Base-by-base conservation (phyloP, 2,329 filamentous ascomycete species). In the Amauroascus verrucosus region DNA sequence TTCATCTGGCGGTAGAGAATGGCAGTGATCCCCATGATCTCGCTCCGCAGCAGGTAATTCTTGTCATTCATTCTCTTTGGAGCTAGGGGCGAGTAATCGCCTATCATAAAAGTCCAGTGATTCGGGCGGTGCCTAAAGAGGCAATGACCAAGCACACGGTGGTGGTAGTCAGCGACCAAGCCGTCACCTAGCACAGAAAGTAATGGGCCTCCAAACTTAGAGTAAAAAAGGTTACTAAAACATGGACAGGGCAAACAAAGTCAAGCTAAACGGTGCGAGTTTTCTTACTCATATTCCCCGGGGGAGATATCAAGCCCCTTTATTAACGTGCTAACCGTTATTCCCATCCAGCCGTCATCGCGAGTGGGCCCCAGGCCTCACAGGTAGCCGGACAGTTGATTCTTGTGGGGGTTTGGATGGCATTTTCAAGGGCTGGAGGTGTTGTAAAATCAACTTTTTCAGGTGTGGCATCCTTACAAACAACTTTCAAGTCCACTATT, bases 1-100 rank as follows among this genome's bases (percentile, higher is more conserved):
- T 58, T 41, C 56, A 58, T 54, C 52, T 58, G 57, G 30, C 35
- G 49, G 37, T 28, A 58, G 6, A 57, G 49, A 30, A 57, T 51
- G 1, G 54, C 53, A 16, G 44, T 46, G 37, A 32, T 47, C 30
- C 45, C 55, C 41, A 55, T 47, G n/a, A 55, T 13, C 48, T 58
- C 57, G 50, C 48, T 48, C 38, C 16, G 47, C 9, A 57, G 53
- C 49, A 57, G 20, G 48, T 54, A 57, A 32, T 54, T 32, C 24
- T 16, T 57, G 45, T 20, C 4, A 26, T 48, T 22, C 28, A n/a
- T 33, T 14, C 24, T 24, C 5, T 37, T 16, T 37, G 49, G 37
- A n/a, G 18, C 22, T 14, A 30, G 24, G 13, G 37, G 32, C 37
- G 52, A 48, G 22, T 44, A 38, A 47, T 56, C 54, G 1, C 45